Conservation (phyloP, 2,329 filamentous ascomycete genomes). For the Ramularia collo-cygni region DNA sequence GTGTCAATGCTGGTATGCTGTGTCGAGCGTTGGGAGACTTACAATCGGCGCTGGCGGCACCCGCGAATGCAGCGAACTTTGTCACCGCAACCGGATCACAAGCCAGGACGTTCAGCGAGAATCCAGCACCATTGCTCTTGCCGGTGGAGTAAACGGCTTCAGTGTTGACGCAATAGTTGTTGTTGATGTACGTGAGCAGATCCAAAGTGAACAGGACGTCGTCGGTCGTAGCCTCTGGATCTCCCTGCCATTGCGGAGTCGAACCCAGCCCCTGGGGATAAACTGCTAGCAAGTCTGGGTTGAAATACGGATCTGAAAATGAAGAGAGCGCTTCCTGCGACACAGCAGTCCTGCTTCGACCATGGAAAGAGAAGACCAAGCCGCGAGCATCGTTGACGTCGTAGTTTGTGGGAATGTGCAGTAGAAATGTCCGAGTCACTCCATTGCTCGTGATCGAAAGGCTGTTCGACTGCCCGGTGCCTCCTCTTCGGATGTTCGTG, state of each 20-base stretch:
- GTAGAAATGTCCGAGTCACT: conserved; percentile 29
- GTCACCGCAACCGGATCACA: conserved; percentile 37
- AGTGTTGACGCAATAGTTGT: conserved; percentile 39
- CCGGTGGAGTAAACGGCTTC: conserved; percentile 39
- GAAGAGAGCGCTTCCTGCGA: conserved; percentile 37
- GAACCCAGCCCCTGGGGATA: conserved; percentile 38
- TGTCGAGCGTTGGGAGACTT: background rate
- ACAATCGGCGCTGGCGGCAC: conserved; percentile 41
- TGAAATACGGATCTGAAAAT: conserved; percentile 41
- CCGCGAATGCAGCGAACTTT: conserved; percentile 44
- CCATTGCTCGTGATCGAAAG: conserved; percentile 17
- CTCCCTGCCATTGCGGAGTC: conserved; percentile 36
- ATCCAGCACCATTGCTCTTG: conserved; percentile 50
- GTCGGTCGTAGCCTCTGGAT: conserved; percentile 32
- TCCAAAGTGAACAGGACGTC: conserved; percentile 41
- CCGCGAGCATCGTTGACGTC: conserved; percentile 31
- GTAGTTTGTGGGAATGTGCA: conserved; percentile 38
- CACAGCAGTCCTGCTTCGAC: conserved; percentile 31
- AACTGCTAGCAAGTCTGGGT: conserved; percentile 38
- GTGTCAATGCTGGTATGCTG: background rate
- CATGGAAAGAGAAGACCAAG: conserved; percentile 44
- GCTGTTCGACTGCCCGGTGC: conserved; percentile 15
- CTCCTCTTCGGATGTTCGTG: conserved; percentile 15
- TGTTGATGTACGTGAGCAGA: conserved; percentile 34
- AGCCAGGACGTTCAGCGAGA: conserved; percentile 40